Base-by-base conservation (phyloP, 2,329 filamentous ascomycete genomes). In the Xylariomycetidae sp. region DNA sequence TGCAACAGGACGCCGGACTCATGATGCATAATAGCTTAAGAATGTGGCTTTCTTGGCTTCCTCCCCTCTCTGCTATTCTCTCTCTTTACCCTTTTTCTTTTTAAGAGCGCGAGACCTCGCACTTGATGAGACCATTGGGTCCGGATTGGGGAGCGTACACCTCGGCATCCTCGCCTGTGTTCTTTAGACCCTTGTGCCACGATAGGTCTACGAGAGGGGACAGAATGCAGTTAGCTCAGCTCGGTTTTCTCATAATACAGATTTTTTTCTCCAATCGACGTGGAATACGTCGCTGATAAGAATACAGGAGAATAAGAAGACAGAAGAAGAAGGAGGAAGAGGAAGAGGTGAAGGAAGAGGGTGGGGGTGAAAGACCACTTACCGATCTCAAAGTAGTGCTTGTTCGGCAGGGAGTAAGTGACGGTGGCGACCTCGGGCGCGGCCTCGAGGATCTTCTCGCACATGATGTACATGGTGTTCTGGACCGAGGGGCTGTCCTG, bases 401-500 rank as follows among this genome's bases (percentile, higher is more conserved):
- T 97, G 72, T 98, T 98, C 9, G 92, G 92, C 53, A 98, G 72
- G 7, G 82, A 72, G 59, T 96, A 97, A 50, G 83, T 77, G 26
- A 92, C 86, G 15, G 73, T 70, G 27, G 82, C 76, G 15, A 88
- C 75, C 44, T 81, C 70, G 11, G 88, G 83, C 16, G 81, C 85
- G 15, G 72, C 77, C 7, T 76, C 82, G 33, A 98, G 70, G 48
- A 98, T 95, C 60, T 82, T 70, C 61, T 90, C 84, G 51, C 77
- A 81, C 90, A 98, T 98, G 71, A 96, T 94, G 71, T 96, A 98
- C 92, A 98, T 97, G 41, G 90, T 97, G 51, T 82, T 82, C 67
- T 98, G 92, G 16, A 98, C 92, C 51, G 87, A 94, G 29, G 92
- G 86, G 53, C 87, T 94, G 56, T 88, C 73, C 55, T 98, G 89